Conservation (phyloP, 208 protist genomes). For the Entamoeba dispar region DNA sequence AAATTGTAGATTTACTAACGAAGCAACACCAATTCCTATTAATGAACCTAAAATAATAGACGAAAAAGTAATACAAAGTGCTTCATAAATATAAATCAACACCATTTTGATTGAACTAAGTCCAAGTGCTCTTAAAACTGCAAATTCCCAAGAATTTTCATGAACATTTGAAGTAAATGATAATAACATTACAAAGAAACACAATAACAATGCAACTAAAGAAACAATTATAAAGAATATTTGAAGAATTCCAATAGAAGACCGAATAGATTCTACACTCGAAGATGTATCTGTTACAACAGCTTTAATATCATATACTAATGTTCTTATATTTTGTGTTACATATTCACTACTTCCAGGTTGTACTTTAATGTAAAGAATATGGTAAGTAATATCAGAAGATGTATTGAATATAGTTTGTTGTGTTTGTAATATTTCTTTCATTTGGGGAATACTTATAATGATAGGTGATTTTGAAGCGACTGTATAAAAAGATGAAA, state of each 20-base stretch:
- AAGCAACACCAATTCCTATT: slow-evolving; percentile 35
- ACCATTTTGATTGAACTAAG: slow-evolving; percentile 48
- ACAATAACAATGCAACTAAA: slow-evolving; percentile 55
- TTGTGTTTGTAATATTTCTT: not conserved
- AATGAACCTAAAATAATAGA: slow-evolving; percentile 52
- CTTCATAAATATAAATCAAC: slow-evolving; percentile 67
- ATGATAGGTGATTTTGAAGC: not conserved
- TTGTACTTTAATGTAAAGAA: not conserved
- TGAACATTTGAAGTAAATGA: slow-evolving; percentile 73
- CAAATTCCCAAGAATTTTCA: slow-evolving; percentile 69
- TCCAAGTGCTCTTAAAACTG: slow-evolving; percentile 64
- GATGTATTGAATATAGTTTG: not conserved
- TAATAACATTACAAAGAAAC: slow-evolving; percentile 73
- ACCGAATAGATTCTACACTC: slow-evolving; percentile 35
- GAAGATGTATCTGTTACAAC: slow-evolving; percentile 37
- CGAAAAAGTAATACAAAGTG: slow-evolving; percentile 58
- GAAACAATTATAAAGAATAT: slow-evolving; percentile 71
- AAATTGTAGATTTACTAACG: slow-evolving; percentile 57
- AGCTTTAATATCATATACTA: not conserved
- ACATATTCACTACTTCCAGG: not conserved
- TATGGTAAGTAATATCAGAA: not conserved
- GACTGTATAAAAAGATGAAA: slow-evolving; percentile 1
- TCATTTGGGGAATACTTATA: not conserved
- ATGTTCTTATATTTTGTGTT: not conserved
- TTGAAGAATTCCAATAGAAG: slow-evolving; percentile 43